Evolutionary conservation across 139 green algal species (phyloP), one percentile per base, ranked within the genome.

Genomic region (Limnomonas spitsbergensis): DNA sequence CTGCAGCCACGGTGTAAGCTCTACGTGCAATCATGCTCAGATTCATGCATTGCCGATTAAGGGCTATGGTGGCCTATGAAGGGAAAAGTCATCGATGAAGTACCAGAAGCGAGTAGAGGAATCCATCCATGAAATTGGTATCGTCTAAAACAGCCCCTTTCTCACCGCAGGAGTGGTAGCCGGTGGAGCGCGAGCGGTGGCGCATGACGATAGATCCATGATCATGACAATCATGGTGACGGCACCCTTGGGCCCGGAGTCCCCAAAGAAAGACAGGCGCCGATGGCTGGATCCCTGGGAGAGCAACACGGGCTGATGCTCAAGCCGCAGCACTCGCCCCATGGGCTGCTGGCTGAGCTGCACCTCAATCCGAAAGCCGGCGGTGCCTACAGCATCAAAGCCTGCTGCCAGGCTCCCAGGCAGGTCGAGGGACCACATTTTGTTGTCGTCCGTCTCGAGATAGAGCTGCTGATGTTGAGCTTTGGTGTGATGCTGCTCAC

Each of bases 181-280:
- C 14, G 47, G 14, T 14, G 47, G 14, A 20, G 47, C 14, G 47
- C 47, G 14, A 29, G 47, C 47, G 14, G 47, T 61, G 20, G 14
- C 47, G 20, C 47, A 61, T 14, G 47, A 20, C 14, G 47, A 61
- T 14, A 61, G 47, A 61, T 61, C 47, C 47, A 61, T 61, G 47
- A 61, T 14, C 14, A 61, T 29, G 47, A 61, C 47, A 61, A 61
- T 61, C 47, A 61, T 61, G 47, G 47, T 61, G 47, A 61, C 47
- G 20, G 47, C 20, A 20, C 47, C 47, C 20, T 61, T 14, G 47
- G 47, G 47, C 20, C 14, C 47, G 14, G 47, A 61, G 47, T 20
- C 47, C 20, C 47, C 20, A 61, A n/a, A n/a, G n/a, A n/a, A n/a
- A n/a, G n/a, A n/a, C n/a, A n/a, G n/a, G n/a, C n/a, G n/a, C n/a